A percentile compares a stretch with the other conserved stretches of the same genome.
phyloP scores from a whole-genome alignment of 345 rosid species.

The Lumnitzera racemosa region DNA sequence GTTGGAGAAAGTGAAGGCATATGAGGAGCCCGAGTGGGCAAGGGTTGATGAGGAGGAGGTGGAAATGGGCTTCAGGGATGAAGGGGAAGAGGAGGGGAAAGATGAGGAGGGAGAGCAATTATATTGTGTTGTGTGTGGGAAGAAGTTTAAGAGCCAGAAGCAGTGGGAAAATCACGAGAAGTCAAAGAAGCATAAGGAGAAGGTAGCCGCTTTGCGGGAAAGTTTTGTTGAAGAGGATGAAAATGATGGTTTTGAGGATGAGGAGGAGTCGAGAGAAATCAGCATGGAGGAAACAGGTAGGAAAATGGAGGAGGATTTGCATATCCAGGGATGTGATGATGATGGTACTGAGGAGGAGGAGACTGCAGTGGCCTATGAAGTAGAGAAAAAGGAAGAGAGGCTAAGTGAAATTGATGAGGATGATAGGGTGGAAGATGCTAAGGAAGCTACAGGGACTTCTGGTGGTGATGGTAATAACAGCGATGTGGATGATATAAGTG shows the following conservation, averaged over 20 bases:
- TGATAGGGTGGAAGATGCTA: neutral
- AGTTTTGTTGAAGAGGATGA: slow-evolving; percentile 44
- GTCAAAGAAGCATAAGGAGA: slow-evolving; percentile 96
- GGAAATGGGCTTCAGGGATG: slow-evolving; percentile 12
- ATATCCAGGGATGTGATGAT: slow-evolving; percentile 21
- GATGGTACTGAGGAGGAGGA: slow-evolving; percentile 12
- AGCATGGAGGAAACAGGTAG: slow-evolving; percentile 33
- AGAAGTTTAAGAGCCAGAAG: slow-evolving; percentile 90
- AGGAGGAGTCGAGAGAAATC: slow-evolving; percentile 11
- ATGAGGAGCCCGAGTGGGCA: slow-evolving; percentile 21
- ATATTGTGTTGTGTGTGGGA: slow-evolving; percentile 78
- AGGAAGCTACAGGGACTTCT: slow-evolving; percentile 7
- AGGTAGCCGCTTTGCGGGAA: slow-evolving; percentile 68
- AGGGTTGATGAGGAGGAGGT: slow-evolving; percentile 29
- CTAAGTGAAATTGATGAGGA: neutral
- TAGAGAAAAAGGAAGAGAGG: slow-evolving; percentile 14
- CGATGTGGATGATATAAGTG: slow-evolving; percentile 39
- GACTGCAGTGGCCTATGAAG: slow-evolving; percentile 19
- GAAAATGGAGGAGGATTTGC: slow-evolving; percentile 36
- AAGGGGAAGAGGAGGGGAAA: slow-evolving; percentile 13
- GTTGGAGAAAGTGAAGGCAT: slow-evolving; percentile 36
- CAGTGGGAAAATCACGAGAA: slow-evolving; percentile 98
- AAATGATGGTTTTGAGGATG: slow-evolving; percentile 11
- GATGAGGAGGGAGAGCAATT: slow-evolving; percentile 40
- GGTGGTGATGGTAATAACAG: slow-evolving; percentile 25